Base-by-base conservation (phyloP, 441 rosid genomes). In the Adansonia grandidieri region DNA sequence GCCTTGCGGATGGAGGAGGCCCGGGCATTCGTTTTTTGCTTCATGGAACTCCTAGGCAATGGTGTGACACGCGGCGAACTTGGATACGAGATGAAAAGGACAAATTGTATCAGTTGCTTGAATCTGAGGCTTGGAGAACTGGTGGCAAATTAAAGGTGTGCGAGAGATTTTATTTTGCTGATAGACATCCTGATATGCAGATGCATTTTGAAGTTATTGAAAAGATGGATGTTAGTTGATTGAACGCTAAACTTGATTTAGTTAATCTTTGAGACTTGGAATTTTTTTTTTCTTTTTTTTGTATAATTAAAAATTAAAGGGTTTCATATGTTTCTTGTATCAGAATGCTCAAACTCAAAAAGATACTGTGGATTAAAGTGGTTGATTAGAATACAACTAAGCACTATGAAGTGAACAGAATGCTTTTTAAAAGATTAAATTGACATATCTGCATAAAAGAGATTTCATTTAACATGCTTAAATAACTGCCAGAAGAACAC, bases 41-140 rank as follows among this genome's bases (percentile, higher is more conserved):
- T 53, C 98, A 91, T 47, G 98, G 98, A 85, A 93, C 98, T 82
- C 98, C 99, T 0, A 88, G 97, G 86, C 98, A 95, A 75, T 92
- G 99, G 99, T 71, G 93, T 58, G 99, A 95, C 78, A 70, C 64
- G 20, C 63, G 78, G 54, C 91, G 97, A 64, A 82, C 56, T 19
- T 86, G 88, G 95, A 87, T 91, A 70, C 65, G 78, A 19, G 64
- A 84, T 6, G 99, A 93, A 77, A 93, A 95, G 78, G 91, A 92
- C 50, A 83, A 79, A 62, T 53, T 93, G 74, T 79, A 86, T 79
- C 83, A 57, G 9, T 84, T 92, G 76, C 92, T 95, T 1, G 56
- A 88, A 80, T 76, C 84, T 5, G 96, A 85, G 82, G 82, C 85
- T 68, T 84, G 14, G 20, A 85, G 67, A 77, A 83, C 71, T 0